Evolutionary conservation across 2,329 filamentous ascomycete species (phyloP), one percentile per base, ranked within the genome.

Genomic region (Cryoendolithus antarcticus): DNA sequence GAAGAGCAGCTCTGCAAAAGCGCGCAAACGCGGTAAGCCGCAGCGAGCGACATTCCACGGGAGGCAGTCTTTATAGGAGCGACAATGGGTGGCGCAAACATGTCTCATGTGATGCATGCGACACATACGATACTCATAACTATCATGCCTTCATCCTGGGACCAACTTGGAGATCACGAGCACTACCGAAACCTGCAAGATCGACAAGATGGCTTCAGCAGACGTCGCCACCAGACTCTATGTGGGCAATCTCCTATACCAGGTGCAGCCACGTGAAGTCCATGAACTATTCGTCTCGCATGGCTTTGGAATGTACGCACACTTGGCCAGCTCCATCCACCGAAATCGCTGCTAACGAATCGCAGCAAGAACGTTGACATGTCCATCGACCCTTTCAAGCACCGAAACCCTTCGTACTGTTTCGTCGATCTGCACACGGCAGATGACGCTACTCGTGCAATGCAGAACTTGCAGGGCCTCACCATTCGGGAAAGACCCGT

Each of bases 371-470:
- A 73, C 34, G 72, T 84, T 46, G 75, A 80, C 55, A 79, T 85
- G 49, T 77, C 77, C 1, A 69, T 80, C 38, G 79, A 85, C 50
- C 72, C 77, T 1, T 74, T 80, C 56, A 80, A 72, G 24, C 74
- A 71, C 31, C 68, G 79, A 33, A 85, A 84, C 55, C 79, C 79
- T 0, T 80, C 77, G 30, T 84, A 83, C 61, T 85, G 80, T 62
- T 85, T 86, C 49, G 73, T 84, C 34, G 80, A 85, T 51, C 73
- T 85, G 41, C 58, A 59, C 34, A 68, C 65, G 34, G 66, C 67
- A 34, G 72, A 73, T 21, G 64, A 74, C 24, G 79, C 79, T 3
- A 65, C 72, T 4, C 57, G 57, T 2, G 76, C 75, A 2, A 74
- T 83, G 55, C 52, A 58, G n/a, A 62, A 68, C 9, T 61, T 84